Evolutionary conservation across 2,329 filamentous ascomycete species (phyloP).

Genomic region (Ceratocystis ficicola): DNA sequence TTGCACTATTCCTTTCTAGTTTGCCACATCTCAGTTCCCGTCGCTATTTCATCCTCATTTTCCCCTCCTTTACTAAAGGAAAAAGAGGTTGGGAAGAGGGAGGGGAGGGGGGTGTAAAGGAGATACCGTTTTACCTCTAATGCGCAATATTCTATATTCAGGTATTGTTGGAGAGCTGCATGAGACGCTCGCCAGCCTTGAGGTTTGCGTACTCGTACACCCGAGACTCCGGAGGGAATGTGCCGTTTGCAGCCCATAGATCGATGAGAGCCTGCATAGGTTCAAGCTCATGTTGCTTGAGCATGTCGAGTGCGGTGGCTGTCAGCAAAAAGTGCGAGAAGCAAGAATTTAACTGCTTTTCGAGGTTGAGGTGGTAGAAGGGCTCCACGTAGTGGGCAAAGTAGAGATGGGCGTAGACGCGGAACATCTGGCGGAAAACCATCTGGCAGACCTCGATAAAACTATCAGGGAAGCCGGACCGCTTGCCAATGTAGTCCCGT

Average conservation of each 20-base stretch:
- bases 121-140: background rate
- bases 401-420: constrained; percentile 94
- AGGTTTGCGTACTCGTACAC: constrained; percentile 54
- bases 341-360: constrained; percentile 74
- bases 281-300: constrained; percentile 81
- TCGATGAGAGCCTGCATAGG: constrained; percentile 93
- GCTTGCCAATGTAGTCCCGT: constrained; percentile 73
- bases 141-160: background rate
- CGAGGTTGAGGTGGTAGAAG: constrained; percentile 70
- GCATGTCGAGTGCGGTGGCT: constrained; percentile 67
- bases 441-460: constrained; percentile 85
- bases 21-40: background rate
- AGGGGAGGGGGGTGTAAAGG: background rate
- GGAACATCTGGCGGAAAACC: constrained; percentile 97
- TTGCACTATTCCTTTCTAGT: background rate
- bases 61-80: background rate
- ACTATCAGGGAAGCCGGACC: constrained; percentile 80
- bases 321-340: constrained; percentile 77
- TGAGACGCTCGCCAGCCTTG: constrained; percentile 45
- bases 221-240: constrained; percentile 65
- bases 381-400: constrained; percentile 85
- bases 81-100: too few species aligned
- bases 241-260: constrained; percentile 78
- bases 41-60: background rate
- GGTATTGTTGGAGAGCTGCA: constrained; percentile 34